Conservation (phyloP, 2,329 filamentous ascomycete genomes). For the Diaporthe citriasiana region DNA sequence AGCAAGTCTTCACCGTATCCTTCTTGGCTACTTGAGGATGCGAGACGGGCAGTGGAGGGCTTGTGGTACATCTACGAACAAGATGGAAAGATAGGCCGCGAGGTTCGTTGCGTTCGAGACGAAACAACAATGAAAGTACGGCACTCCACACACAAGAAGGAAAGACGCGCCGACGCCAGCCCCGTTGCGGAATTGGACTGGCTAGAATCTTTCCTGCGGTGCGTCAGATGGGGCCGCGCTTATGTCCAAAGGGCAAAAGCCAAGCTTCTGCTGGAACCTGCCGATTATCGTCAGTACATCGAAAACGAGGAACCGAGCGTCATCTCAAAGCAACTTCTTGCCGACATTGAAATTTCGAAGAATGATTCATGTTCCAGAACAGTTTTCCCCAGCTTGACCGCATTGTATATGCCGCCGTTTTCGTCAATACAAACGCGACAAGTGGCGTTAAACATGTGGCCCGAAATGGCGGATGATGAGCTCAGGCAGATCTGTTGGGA, state of each 20-base stretch:
- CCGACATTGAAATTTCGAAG: constrained; percentile 5
- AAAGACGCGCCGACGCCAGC: background rate
- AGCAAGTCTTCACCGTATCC: background rate
- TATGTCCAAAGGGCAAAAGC: no score
- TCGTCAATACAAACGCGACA: background rate
- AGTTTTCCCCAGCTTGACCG: constrained; percentile 13
- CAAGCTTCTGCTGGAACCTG: background rate
- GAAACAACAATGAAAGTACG: background rate
- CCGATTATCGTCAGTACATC: constrained; percentile 4
- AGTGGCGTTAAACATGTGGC: background rate
- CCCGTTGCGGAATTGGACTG: background rate
- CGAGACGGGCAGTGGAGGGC: constrained; percentile 8
- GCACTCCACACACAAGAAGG: background rate
- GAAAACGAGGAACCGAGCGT: background rate
- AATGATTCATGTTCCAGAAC: background rate
- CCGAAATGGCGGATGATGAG: background rate
- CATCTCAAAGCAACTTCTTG: background rate
- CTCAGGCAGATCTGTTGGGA: constrained; percentile 9
- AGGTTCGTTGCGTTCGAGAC: constrained; percentile 5
- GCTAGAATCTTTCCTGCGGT: constrained; percentile 2
- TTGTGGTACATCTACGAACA: background rate
- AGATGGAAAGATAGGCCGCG: background rate
- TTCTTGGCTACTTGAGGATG: background rate
- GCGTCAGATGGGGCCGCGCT: background rate
- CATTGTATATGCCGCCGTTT: constrained; percentile 11